Conservation (phyloP, 164 flowering plant species). For the Aristolochia californica region DNA sequence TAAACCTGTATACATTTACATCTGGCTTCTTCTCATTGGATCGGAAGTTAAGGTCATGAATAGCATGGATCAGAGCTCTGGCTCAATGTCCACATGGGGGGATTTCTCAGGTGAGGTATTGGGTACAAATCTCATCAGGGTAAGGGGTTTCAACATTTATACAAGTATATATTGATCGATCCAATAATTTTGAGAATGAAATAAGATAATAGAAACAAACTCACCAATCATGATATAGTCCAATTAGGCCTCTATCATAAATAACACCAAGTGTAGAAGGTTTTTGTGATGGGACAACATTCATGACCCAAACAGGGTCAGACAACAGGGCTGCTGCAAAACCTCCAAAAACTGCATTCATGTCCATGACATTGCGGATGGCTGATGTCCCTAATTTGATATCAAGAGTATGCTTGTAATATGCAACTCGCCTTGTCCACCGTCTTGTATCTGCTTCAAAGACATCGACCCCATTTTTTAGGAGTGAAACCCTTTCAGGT, state of each 20-base stretch:
- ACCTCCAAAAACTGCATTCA: slow-evolving; percentile 97
- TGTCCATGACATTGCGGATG: slow-evolving; percentile 89
- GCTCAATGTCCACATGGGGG: too few species aligned
- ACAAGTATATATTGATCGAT: background rate
- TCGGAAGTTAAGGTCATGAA: too few species aligned
- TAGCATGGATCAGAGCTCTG: too few species aligned
- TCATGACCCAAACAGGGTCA: slow-evolving; percentile 99
- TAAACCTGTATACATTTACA: too few species aligned
- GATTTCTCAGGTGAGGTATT: too few species aligned
- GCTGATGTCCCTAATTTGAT: slow-evolving; percentile 78
- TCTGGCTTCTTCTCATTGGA: too few species aligned
- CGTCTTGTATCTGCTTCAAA: slow-evolving; percentile 85
- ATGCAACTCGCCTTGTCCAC: slow-evolving; percentile 76
- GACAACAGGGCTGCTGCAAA: slow-evolving; percentile 79
- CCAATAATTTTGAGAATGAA: background rate
- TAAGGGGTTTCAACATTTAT: background rate
- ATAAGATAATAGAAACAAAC: slow-evolving; percentile 9
- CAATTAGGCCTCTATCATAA: slow-evolving; percentile 93
- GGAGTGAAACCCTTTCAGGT: slow-evolving; percentile 52
- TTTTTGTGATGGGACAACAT: slow-evolving; percentile 80
- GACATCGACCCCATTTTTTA: slow-evolving; percentile 73
- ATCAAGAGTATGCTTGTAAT: slow-evolving; percentile 70
- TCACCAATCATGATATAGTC: slow-evolving; percentile 94
- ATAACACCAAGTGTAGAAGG: slow-evolving; percentile 67
- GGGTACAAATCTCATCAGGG: too few species aligned